Conservation (phyloP, 768 basidiomycete species). For the Sistotremastrum niveocremeum region DNA sequence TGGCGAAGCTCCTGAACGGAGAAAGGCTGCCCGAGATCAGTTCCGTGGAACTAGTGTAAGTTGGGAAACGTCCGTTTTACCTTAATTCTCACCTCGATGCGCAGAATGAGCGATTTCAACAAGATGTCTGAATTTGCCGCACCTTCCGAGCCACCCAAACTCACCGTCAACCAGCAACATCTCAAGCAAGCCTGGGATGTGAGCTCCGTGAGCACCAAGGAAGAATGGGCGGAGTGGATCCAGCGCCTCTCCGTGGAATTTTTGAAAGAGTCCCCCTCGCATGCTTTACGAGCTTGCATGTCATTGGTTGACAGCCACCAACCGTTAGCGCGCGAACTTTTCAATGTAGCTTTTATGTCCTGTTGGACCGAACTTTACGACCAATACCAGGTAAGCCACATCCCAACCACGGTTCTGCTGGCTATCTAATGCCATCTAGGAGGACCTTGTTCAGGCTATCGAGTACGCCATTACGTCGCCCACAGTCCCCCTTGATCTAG, state of each 20-base stretch:
- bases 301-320: slow-evolving; percentile 83
- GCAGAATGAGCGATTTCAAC: slow-evolving; percentile 41
- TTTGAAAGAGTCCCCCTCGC: slow-evolving; percentile 96
- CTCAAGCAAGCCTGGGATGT: slow-evolving; percentile 95
- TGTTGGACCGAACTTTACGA: slow-evolving; percentile 96
- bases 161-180: slow-evolving; percentile 93
- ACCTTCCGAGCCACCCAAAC: slow-evolving; percentile 74
- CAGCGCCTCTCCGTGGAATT: slow-evolving; percentile 85
- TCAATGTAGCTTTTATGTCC: slow-evolving; percentile 96
- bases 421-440: slow-evolving; percentile 32
- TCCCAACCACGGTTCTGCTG: background rate
- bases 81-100: slow-evolving; percentile 2
- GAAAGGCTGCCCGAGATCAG: slow-evolving; percentile 81
- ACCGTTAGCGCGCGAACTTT: slow-evolving; percentile 85
- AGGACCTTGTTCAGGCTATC: slow-evolving; percentile 86
- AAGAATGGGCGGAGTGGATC: slow-evolving; percentile 96
- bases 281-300: slow-evolving; percentile 95
- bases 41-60: slow-evolving; percentile 53
- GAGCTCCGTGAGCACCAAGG: slow-evolving; percentile 55
- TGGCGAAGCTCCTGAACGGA: slow-evolving; percentile 80
- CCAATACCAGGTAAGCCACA: slow-evolving; percentile 70
- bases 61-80: slow-evolving; percentile 3
- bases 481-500: slow-evolving; percentile 72
- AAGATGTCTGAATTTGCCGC: slow-evolving; percentile 64
- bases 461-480: slow-evolving; percentile 71